phyloP scores from a whole-genome alignment of 805 yeast species.

The Lachancea nothofagi region DNA sequence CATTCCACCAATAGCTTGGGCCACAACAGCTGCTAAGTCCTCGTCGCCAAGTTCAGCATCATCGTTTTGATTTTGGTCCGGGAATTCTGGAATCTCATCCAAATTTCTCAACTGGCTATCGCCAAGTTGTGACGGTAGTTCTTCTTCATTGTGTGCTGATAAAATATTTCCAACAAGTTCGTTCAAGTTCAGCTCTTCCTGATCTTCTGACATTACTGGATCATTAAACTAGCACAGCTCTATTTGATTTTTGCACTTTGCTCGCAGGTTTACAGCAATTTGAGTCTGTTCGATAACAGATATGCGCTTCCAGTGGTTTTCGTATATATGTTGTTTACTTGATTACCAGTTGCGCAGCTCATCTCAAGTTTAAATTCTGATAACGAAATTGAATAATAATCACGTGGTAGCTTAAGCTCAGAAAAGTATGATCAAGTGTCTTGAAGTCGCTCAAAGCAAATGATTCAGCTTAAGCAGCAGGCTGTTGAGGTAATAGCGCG shows the following conservation, averaged over 20 bases:
- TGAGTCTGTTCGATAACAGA: too few relatives aligned
- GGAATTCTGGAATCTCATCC: constrained; percentile 6
- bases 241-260: neutral
- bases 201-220: constrained; percentile 21
- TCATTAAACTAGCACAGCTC: neutral
- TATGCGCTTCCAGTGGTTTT: neutral
- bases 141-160: constrained; percentile 22
- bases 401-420: too few relatives aligned
- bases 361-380: constrained; percentile 1
- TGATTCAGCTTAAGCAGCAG: too few relatives aligned
- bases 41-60: constrained; percentile 19
- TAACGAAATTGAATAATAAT: too few relatives aligned
- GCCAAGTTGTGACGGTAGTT: constrained; percentile 16
- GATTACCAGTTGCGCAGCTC: neutral
- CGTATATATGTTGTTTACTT: neutral
- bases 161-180: constrained; percentile 32
- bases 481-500: too few relatives aligned
- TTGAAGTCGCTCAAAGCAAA: too few relatives aligned
- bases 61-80: constrained; percentile 2
- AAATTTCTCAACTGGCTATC: neutral
- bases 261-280: too few relatives aligned
- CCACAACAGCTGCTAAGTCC: constrained; percentile 37
- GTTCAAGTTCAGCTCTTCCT: constrained; percentile 30
- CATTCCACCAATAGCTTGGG: constrained; percentile 35
- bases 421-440: neutral